Base-by-base conservation (phyloP, 192 early-diverging fungal species). In the Entophlyctis helioformis region DNA sequence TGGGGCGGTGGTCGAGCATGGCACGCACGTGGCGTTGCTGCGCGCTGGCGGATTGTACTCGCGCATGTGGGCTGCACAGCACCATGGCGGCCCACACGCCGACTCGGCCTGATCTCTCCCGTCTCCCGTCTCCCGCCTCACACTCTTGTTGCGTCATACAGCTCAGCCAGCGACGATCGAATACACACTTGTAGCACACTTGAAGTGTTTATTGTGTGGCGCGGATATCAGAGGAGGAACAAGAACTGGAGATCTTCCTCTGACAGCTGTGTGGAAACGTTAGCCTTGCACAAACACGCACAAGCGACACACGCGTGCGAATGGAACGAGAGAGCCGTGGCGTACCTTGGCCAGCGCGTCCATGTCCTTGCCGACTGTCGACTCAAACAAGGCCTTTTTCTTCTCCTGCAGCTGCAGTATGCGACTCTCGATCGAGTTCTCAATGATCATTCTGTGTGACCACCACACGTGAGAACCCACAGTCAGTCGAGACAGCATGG, bases 351-450 rank as follows among this genome's bases (percentile, higher is more conserved):
- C 77, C 28, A 93, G 63, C 11, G 89, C 85, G 13, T 73, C 75
- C 22, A 72, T 71, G 51, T 92, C 86, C 36, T 70, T 69, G 53
- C 87, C 91, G 50, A 96, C 84, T 2, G 91, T 96, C 4, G 76
- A 80, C 41, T 86, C 73, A 21, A 91, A 87, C 52, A 96, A 66
- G 12, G 81, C 81, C 53, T 83, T 83, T 71, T 96, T 96, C 74
- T 92, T 96, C 38, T 90, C 84, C 57, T 96, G 91, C 22, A 96
- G 61, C 46, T 89, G 78, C 27, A 96, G 59, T 50, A 96, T 96
- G 27, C 89, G 71, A 16, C 29, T 76, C 53, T 96, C 91, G 51
- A 96, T 92, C 29, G 82, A 85, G 66, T 96, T 89, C 47, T 91
- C 87, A 47, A 96, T 86, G 48, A 96, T 85, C 43, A 96, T 63